These are phyloP conservation scores for Acanthamoeba rhysodes DNA, from an alignment of 208 protist species.

Conservation along the genomic window DNA sequence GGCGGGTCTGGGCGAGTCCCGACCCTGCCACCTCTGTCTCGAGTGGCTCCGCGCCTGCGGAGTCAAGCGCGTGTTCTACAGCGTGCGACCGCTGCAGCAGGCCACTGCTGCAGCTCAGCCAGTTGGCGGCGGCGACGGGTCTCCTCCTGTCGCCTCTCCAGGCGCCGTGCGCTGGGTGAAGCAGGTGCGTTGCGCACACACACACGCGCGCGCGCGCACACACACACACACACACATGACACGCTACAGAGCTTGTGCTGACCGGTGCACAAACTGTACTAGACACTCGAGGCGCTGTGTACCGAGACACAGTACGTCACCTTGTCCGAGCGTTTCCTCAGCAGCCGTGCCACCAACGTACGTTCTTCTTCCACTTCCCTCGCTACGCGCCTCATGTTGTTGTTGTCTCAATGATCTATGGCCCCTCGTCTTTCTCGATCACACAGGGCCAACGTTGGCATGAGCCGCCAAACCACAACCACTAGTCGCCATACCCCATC, in stretches of 20 bases:
- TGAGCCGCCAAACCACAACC: too few relatives aligned
- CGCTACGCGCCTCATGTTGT: too few relatives aligned
- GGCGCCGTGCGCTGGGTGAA: too few relatives aligned
- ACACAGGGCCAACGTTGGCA: too few relatives aligned
- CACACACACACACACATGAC: neutral
- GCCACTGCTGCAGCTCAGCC: too few relatives aligned
- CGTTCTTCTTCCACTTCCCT: neutral
- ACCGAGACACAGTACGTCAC: neutral
- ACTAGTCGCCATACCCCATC: too few relatives aligned
- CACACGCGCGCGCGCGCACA: too few relatives aligned
- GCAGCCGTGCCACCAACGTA: neutral
- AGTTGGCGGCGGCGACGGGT: too few relatives aligned
- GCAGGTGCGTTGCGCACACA: neutral
- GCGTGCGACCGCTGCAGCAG: neutral
- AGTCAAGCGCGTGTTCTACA: constrained; percentile 52
- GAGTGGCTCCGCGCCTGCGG: constrained; percentile 43
- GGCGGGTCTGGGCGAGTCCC: constrained; percentile 42
- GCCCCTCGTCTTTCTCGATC: too few relatives aligned
- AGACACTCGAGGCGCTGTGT: neutral
- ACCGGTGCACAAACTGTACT: too few relatives aligned
- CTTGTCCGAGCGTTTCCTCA: neutral
- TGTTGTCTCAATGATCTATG: too few relatives aligned
- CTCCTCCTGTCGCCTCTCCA: too few relatives aligned
- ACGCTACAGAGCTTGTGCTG: neutral
- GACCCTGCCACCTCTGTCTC: constrained; percentile 57